Base-by-base conservation (phyloP, 148 eudicot genomes). In the Persicaria maculosa region DNA sequence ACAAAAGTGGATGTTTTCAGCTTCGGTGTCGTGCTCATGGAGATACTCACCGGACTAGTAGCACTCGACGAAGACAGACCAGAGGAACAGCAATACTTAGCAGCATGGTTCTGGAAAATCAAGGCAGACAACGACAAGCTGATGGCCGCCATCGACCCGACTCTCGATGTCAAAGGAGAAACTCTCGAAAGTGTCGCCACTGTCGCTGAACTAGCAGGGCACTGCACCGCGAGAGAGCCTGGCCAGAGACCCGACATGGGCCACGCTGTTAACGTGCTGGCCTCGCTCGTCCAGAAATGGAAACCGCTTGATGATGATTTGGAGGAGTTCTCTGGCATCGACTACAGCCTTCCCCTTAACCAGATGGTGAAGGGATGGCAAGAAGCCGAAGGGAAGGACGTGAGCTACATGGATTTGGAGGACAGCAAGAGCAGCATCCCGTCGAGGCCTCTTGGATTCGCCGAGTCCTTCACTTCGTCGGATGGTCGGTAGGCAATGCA, bases 361-460 rank as follows among this genome's bases (percentile, higher is more conserved):
- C 96, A 95, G 79, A 92, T 95, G 99, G 99, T 95, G 47, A 88
- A 90, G 80, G 97, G 88, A 12, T 92, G 99, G 99, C 96, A 95
- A 83, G 99, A 92, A 81, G 79, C 89, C 0, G 98, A 94, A 81
- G 93, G 89, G 12, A 84, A 87, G 67, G 99, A 90, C 57, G 74
- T 65, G 48, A 89, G 96, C 72, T 89, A 81, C 44, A 62, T 81
- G 74, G 94, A 88, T 80, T 84, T 88, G 9, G 91, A 85, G 71
- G 91, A 95, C 68, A 95, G 96, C 77, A 92, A 90, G 74, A 89
- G 90, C 6, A 95, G 98, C 54, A 95, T 95, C 36, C 98, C 98
- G 9, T 85, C 97, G 50, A 85, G 97, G 77, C 98, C 98, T 57
- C 80, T 88, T n/a, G 98, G 98, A 50, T 95, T 95, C 44, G 97